Evolutionary conservation across 345 rosid species (phyloP), one percentile per base, ranked within the genome.

Genomic region (Anacardium occidentale): DNA sequence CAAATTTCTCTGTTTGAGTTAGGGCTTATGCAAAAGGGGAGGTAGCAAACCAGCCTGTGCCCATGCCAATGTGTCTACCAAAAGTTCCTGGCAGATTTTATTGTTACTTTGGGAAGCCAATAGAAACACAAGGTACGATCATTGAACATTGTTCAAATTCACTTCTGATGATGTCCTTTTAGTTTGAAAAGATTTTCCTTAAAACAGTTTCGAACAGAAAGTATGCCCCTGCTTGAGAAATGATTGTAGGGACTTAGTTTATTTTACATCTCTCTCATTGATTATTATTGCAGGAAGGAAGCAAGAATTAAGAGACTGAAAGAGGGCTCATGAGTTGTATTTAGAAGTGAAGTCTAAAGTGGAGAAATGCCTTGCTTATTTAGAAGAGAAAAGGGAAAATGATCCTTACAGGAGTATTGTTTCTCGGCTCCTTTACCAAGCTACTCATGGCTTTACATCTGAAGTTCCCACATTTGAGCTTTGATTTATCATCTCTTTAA

Each of bases 391-490:
- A 81, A 79, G 93, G 76, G 90, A 83, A 58, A 70, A 79, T 7
- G 91, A 89, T 79, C 93, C 94, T 21, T 89, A 86, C 57, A 79
- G 93, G 73, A 79, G 72, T 57, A 45, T 88, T 56, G 29, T 88
- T 55, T 60, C 86, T 17, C 79, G 94, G 48, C 69, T 80, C 15
- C 6, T 74, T 15, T 83, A 88, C 63, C 84, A 74, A 75, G 80
- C 80, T 44, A 40, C 72, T 10, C 73, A 88, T 66, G 88, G 90
- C 66, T 74, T 84, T 44, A 25, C 42, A 25, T 71, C 79, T 9
- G 83, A 86, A 77, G 79, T 91, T 76, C 92, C 91, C 1, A 80
- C 88, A 29, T 89, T 91, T 75, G 81, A 85, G 64, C 80, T 83
- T 34, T 91, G 78, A 79, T 57, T 69, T 37, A 37, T 37, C 0